Conservation (phyloP, 495 filamentous ascomycete genomes). For the Penicillium coprophilum region DNA sequence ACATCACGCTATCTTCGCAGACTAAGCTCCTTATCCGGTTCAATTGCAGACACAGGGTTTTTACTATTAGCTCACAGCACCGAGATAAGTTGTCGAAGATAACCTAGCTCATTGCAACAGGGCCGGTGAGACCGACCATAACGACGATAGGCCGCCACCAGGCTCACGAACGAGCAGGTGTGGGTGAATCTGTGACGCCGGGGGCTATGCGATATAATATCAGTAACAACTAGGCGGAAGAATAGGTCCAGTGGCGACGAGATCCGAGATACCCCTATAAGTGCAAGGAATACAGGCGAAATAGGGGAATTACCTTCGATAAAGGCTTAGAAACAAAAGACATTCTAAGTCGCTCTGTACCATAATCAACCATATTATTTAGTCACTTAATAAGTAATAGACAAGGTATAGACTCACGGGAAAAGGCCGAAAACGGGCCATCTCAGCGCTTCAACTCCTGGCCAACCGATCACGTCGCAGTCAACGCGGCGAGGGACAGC, state of each 20-base stretch:
- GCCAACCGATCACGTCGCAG: slow-evolving; percentile 1
- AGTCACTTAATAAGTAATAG: slow-evolving; percentile 4
- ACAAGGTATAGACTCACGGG: slow-evolving; percentile 1
- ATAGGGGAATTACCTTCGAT: slow-evolving; percentile 3
- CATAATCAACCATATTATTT: slow-evolving; percentile 2
- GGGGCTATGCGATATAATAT: slow-evolving; percentile 2
- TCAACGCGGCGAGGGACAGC: slow-evolving; percentile 4
- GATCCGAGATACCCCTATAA: slow-evolving; percentile 6
- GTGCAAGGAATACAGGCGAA: not conserved
- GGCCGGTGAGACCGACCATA: slow-evolving; percentile 5
- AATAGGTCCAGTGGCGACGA: slow-evolving; percentile 2
- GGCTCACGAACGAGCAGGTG: slow-evolving; percentile 1
- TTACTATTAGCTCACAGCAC: slow-evolving; percentile 3
- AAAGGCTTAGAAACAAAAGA: slow-evolving; percentile 7
- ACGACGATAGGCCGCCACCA: slow-evolving; percentile 3
- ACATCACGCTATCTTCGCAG: slow-evolving; percentile 5
- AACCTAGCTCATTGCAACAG: slow-evolving; percentile 1
- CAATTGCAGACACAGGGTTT: slow-evolving; percentile 1
- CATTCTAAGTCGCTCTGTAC: not conserved
- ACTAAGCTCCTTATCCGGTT: not conserved
- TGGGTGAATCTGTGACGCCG: not conserved
- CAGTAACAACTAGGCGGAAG: slow-evolving; percentile 2
- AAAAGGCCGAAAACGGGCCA: slow-evolving; percentile 5
- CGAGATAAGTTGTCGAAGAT: slow-evolving; percentile 3
- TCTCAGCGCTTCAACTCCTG: slow-evolving; percentile 8